Conservation (phyloP, 2,329 filamentous ascomycete species). For the Bipolaris sorokiniana region DNA sequence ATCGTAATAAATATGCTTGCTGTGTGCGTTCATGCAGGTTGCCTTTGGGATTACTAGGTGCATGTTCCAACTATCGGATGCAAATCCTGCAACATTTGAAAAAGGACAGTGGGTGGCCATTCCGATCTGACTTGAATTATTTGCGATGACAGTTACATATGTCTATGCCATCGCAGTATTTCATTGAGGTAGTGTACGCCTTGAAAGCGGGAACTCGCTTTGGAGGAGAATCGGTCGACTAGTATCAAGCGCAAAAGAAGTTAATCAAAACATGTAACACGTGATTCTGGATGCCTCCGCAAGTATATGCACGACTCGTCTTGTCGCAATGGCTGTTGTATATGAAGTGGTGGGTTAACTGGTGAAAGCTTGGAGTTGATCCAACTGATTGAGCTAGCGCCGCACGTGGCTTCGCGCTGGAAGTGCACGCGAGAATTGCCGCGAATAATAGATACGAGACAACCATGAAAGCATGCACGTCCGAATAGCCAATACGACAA, state of each 20-base stretch:
- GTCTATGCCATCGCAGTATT: neutral
- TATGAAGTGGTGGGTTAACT: neutral
- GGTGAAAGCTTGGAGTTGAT: neutral
- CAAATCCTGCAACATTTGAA: neutral
- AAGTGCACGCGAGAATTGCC: constrained; percentile 24
- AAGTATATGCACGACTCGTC: no score
- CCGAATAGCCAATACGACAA: constrained; percentile 27
- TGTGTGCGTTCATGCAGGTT: neutral
- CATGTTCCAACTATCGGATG: neutral
- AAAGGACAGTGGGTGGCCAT: neutral
- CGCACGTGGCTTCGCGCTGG: constrained; percentile 25
- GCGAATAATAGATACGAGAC: constrained; percentile 18
- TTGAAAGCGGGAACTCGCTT: neutral
- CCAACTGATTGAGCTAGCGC: constrained; percentile 2
- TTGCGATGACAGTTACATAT: neutral
- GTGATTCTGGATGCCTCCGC: no score
- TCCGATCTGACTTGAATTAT: neutral
- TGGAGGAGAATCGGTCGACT: neutral
- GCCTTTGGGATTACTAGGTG: neutral
- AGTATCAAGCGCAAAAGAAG: no score
- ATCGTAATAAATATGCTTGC: neutral
- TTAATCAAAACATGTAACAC: no score
- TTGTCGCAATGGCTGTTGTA: neutral
- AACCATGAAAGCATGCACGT: constrained; percentile 39
- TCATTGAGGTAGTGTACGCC: neutral